Percentiles rank a stretch among this genome's conserved stretches.
Evolutionary conservation across 768 basidiomycete genomes (phyloP).

Genomic region (Boletus insuetus): DNA sequence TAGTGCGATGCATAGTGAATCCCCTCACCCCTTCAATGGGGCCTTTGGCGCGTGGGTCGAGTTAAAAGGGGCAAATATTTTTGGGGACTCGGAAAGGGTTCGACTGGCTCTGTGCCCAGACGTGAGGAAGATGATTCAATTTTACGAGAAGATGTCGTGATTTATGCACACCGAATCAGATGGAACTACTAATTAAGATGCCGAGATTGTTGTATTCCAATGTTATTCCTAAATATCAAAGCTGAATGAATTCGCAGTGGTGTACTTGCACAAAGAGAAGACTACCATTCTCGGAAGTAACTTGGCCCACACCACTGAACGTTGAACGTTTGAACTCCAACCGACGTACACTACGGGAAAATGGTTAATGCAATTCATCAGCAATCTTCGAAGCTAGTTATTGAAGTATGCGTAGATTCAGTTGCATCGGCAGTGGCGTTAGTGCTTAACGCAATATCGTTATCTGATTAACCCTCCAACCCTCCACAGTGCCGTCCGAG

Average conservation of each 20-base stretch:
- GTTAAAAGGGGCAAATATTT: conserved; percentile 44
- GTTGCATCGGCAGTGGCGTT: conserved; percentile 67
- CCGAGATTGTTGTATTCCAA: neutral
- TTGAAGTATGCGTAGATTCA: conserved; percentile 79
- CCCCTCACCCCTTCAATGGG: conserved; percentile 29
- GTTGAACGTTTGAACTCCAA: too few relatives aligned
- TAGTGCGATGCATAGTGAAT: conserved; percentile 29
- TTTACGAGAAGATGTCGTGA: conserved; percentile 49
- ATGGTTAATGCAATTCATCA: conserved; percentile 5
- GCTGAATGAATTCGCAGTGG: neutral
- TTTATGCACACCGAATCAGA: neutral
- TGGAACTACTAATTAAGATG: neutral
- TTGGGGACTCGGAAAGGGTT: conserved; percentile 62
- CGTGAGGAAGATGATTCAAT: conserved; percentile 53
- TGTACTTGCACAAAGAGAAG: neutral
- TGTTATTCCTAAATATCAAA: neutral
- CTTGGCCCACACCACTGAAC: too few relatives aligned
- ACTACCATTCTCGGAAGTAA: conserved; percentile 7
- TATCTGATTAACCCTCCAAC: conserved; percentile 3
- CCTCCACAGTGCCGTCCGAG: conserved; percentile 56
- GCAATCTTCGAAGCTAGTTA: conserved; percentile 8
- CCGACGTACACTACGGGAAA: neutral
- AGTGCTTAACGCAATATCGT: conserved; percentile 22
- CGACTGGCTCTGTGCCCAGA: conserved; percentile 68
- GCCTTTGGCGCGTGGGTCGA: conserved; percentile 57